Conservation (phyloP, 495 filamentous ascomycete species). For the Penicillium robsamsonii region DNA sequence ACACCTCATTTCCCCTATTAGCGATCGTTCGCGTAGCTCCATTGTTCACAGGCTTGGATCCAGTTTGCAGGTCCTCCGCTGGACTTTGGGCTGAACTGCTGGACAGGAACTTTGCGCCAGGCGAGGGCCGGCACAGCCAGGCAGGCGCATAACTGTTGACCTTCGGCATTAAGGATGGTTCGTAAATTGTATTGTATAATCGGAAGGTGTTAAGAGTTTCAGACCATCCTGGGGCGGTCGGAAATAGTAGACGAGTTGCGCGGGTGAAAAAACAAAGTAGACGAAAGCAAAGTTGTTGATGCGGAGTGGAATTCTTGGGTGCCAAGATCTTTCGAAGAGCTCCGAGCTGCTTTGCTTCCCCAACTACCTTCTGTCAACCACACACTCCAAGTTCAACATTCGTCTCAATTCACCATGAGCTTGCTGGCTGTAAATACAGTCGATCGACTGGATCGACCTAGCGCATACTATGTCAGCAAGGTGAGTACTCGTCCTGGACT, state of each 20-base stretch:
- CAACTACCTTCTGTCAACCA: constrained; percentile 7
- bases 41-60: constrained; percentile 37
- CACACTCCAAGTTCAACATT: constrained; percentile 1
- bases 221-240: constrained; percentile 10
- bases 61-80: constrained; percentile 31
- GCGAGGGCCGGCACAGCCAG: constrained; percentile 75
- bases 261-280: neutral
- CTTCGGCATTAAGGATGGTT: constrained; percentile 61
- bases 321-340: constrained; percentile 28
- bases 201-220: neutral
- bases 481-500: constrained; percentile 42
- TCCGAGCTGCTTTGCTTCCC: constrained; percentile 29
- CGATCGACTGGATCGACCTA: constrained; percentile 83
- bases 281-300: constrained; percentile 21
- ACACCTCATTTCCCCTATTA: constrained; percentile 72
- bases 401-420: constrained; percentile 21
- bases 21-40: constrained; percentile 70
- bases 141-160: constrained; percentile 76
- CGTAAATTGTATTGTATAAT: neutral
- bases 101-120: constrained; percentile 70
- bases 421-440: constrained; percentile 57
- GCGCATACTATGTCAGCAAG: constrained; percentile 79
- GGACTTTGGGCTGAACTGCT: constrained; percentile 35
- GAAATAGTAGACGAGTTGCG: constrained; percentile 1
- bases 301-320: constrained; percentile 25